Percentiles rank a stretch among this genome's conserved stretches.
phyloP scores from a whole-genome alignment of 805 yeast species.

The Myxozyma udenii region DNA sequence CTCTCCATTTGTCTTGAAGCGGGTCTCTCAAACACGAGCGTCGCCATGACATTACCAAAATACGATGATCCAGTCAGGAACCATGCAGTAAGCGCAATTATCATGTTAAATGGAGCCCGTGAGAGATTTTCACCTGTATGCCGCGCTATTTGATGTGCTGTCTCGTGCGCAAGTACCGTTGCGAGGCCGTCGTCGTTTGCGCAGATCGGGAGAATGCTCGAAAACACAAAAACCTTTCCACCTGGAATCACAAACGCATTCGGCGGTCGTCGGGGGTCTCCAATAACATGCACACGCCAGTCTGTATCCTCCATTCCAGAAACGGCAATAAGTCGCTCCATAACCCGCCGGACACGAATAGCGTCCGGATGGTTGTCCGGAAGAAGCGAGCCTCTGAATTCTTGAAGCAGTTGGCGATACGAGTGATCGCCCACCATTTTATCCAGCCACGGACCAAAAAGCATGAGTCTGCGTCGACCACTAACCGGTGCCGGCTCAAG shows the following conservation, averaged over 20 bases:
- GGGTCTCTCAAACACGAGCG: conserved; percentile 65
- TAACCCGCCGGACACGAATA: conserved; percentile 54
- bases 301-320: conserved; percentile 38
- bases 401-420: conserved; percentile 57
- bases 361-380: conserved; percentile 64
- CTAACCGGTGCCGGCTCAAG: conserved; percentile 25
- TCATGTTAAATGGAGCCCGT: conserved; percentile 65
- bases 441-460: conserved; percentile 21
- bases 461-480: conserved; percentile 25
- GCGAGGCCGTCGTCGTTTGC: conserved; percentile 86
- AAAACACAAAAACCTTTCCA: conserved; percentile 89
- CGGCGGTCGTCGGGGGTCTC: conserved; percentile 72
- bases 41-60: conserved; percentile 43
- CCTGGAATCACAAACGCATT: conserved; percentile 96
- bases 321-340: conserved; percentile 56
- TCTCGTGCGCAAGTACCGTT: conserved; percentile 90
- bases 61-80: conserved; percentile 58
- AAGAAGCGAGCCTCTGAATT: conserved; percentile 53
- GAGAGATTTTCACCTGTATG: conserved; percentile 85
- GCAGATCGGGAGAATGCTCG: conserved; percentile 74
- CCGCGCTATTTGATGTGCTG: conserved; percentile 90
- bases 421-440: conserved; percentile 18
- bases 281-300: conserved; percentile 82
- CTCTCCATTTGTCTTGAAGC: conserved; percentile 91
- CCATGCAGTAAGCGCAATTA: conserved; percentile 53